Conservation (phyloP, 2,329 filamentous ascomycete species). For the Chalara sp. region DNA sequence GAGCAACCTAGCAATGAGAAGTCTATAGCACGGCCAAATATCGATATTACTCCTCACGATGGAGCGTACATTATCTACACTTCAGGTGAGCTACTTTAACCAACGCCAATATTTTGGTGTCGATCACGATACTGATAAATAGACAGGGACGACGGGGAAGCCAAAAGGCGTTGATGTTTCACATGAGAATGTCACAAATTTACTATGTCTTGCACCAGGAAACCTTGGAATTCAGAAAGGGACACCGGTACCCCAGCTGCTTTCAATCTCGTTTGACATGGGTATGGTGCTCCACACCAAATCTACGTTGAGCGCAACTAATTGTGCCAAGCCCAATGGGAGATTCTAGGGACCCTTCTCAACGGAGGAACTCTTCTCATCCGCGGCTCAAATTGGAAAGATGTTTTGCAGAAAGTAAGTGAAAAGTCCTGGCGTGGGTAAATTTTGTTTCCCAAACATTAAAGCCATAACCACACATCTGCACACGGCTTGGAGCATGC, state of each 20-base stretch:
- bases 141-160: slow-evolving; percentile 56
- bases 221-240: slow-evolving; percentile 43
- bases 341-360: slow-evolving; percentile 49
- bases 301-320: slow-evolving; percentile 1
- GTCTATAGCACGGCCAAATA: slow-evolving; percentile 3
- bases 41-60: slow-evolving; percentile 7
- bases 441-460: too few relatives aligned
- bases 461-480: too few relatives aligned
- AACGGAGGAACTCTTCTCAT: slow-evolving; percentile 51
- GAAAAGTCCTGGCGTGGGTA: background rate
- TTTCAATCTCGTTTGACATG: slow-evolving; percentile 57
- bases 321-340: slow-evolving; percentile 44
- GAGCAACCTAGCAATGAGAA: background rate
- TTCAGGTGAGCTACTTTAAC: slow-evolving; percentile 9
- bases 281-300: slow-evolving; percentile 32
- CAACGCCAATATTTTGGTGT: slow-evolving; percentile 37
- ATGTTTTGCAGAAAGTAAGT: slow-evolving; percentile 37
- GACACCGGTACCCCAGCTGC: slow-evolving; percentile 45
- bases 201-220: slow-evolving; percentile 43
- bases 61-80: slow-evolving; percentile 20
- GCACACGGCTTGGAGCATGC: too few relatives aligned
- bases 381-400: slow-evolving; percentile 42
- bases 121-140: background rate
- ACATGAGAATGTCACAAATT: slow-evolving; percentile 48
- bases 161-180: slow-evolving; percentile 74